phyloP scores from a whole-genome alignment of 352 stramenopile genomes.

The Phytophthora multivora region DNA sequence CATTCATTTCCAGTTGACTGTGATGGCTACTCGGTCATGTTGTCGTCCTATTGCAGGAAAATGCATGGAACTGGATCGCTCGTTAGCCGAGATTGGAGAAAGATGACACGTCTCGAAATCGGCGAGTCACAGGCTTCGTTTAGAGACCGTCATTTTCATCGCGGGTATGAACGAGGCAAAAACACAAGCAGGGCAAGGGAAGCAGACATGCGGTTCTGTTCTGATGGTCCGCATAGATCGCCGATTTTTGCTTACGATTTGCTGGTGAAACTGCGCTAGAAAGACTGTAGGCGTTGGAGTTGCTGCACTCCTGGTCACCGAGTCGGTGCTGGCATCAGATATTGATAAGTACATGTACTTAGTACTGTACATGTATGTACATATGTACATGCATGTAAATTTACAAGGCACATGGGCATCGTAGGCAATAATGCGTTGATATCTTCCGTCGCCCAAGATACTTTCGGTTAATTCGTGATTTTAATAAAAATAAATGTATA shows the following conservation, averaged over 20 bases:
- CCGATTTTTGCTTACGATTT: slow-evolving; percentile 12
- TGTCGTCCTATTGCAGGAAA: slow-evolving; percentile 7
- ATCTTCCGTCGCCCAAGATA: too few species aligned
- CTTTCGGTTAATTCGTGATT: too few species aligned
- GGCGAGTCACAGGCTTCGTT: slow-evolving; percentile 15
- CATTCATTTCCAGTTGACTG: slow-evolving; percentile 1
- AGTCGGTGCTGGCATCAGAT: too few species aligned
- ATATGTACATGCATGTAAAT: too few species aligned
- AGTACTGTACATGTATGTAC: too few species aligned
- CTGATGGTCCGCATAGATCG: slow-evolving; percentile 8
- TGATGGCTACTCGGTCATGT: background rate
- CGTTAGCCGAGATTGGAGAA: slow-evolving; percentile 2
- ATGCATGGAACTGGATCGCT: background rate
- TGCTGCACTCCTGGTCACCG: too few species aligned
- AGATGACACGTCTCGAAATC: slow-evolving; percentile 12
- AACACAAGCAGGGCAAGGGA: too few species aligned
- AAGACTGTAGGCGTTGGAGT: too few species aligned
- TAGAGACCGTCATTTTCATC: slow-evolving; percentile 13
- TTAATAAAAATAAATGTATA: too few species aligned
- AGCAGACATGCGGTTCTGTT: slow-evolving; percentile 3
- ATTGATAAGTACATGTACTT: too few species aligned
- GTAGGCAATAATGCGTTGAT: too few species aligned
- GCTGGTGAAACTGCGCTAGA: background rate
- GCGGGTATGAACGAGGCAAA: slow-evolving; percentile 15
- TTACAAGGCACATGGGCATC: too few species aligned